These are phyloP conservation scores for Cladosporium halotolerans DNA, from an alignment of 2,329 filamentous ascomycete species.

Conservation along the genomic window DNA sequence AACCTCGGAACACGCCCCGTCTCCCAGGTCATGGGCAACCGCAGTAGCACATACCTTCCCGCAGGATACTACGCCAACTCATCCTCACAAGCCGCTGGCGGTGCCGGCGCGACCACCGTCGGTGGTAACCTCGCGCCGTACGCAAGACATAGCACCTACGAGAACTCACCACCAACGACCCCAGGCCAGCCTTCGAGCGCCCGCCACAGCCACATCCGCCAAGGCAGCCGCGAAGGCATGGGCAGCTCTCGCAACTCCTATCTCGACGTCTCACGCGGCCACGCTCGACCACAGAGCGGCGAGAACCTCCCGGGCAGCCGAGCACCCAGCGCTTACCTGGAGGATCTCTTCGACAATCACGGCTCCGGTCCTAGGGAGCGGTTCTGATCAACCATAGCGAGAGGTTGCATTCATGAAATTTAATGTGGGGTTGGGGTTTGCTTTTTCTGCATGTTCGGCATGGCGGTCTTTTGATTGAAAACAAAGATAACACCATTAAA, in stretches of 20 bases:
- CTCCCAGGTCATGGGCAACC: slow-evolving; percentile 37
- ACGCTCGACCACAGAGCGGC: slow-evolving; percentile 22
- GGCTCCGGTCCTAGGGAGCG: slow-evolving; percentile 29
- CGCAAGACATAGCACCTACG: slow-evolving; percentile 22
- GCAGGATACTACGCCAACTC: slow-evolving; percentile 84
- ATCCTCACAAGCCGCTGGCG: slow-evolving; percentile 42
- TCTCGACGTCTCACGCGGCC: slow-evolving; percentile 12
- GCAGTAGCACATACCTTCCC: slow-evolving; percentile 76
- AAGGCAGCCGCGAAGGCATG: slow-evolving; percentile 14
- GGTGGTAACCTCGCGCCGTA: slow-evolving; percentile 32
- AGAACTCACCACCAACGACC: slow-evolving; percentile 24
- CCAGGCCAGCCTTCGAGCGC: slow-evolving; percentile 15
- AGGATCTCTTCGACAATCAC: slow-evolving; percentile 81
- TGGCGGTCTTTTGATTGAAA: neutral
- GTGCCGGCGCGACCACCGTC: slow-evolving; percentile 37
- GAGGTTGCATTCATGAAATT: neutral
- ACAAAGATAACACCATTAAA: too few species aligned
- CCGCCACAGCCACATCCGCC: slow-evolving; percentile 14
- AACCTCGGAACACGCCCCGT: slow-evolving; percentile 7
- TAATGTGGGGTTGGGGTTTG: neutral
- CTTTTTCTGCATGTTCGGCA: slow-evolving; percentile 2
- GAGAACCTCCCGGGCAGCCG: slow-evolving; percentile 61
- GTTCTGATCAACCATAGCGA: neutral
- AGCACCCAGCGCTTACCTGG: slow-evolving; percentile 81
- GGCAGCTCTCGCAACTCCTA: slow-evolving; percentile 18